Evolutionary conservation across 108 stramenopile species (phyloP).

Genomic region (Skeletonema grethae): DNA sequence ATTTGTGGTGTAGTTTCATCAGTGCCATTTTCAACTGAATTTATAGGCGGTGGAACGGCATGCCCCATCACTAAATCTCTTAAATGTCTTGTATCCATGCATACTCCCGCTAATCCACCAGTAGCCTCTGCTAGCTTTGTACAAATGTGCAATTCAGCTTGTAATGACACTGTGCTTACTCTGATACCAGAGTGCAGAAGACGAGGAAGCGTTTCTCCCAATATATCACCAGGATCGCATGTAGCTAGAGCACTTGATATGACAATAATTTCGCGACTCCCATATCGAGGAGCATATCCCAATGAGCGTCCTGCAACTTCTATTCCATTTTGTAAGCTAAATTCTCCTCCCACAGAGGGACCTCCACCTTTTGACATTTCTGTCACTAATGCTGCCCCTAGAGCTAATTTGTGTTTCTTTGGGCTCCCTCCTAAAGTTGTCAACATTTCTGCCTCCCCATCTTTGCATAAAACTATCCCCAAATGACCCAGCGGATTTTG

Average conservation of each 20-base stretch:
- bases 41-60: constrained; percentile 72
- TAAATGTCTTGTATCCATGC: constrained; percentile 76
- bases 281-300: constrained; percentile 82
- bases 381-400: constrained; percentile 51
- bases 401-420: constrained; percentile 69
- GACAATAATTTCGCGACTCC: constrained; percentile 81
- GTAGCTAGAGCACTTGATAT: constrained; percentile 71
- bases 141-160: constrained; percentile 84
- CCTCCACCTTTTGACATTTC: constrained; percentile 50
- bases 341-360: constrained; percentile 67
- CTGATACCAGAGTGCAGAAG: constrained; percentile 69
- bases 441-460: constrained; percentile 86
- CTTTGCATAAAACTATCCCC: constrained; percentile 65
- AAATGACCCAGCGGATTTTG: constrained; percentile 87
- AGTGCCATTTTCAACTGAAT: constrained; percentile 15
- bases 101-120: constrained; percentile 75
- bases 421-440: constrained; percentile 65
- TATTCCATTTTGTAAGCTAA: constrained; percentile 86
- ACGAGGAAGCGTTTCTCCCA: constrained; percentile 73
- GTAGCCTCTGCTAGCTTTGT: constrained; percentile 79
- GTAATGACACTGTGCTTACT: constrained; percentile 65
- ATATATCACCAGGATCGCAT: constrained; percentile 79
- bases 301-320: constrained; percentile 88
- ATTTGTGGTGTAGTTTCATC: constrained; percentile 23
- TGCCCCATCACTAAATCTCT: constrained; percentile 67